phyloP scores from a whole-genome alignment of 805 yeast genomes.

The Saccharomycodes ludwigii region DNA sequence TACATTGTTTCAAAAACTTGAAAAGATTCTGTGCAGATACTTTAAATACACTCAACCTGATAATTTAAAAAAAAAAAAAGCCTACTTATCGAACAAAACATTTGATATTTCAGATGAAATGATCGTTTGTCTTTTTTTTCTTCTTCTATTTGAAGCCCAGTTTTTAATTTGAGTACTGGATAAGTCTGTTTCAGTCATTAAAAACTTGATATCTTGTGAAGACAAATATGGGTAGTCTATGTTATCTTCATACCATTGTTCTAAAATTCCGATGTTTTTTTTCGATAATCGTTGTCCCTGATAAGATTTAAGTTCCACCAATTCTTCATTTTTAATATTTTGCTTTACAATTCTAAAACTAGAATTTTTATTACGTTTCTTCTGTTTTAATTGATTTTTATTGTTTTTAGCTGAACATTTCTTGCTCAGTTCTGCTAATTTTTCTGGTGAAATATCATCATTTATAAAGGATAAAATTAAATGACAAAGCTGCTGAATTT shows the following conservation, averaged over 20 bases:
- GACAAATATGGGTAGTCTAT: constrained; percentile 12
- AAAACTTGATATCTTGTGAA: constrained; percentile 5
- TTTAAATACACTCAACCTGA: too few species aligned
- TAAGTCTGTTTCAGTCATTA: constrained; percentile 9
- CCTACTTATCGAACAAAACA: too few species aligned
- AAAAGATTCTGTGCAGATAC: too few species aligned
- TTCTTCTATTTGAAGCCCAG: constrained; percentile 18
- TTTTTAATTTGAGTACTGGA: constrained; percentile 16
- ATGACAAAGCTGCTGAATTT: too few species aligned
- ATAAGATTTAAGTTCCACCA: constrained; percentile 6
- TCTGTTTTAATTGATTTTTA: not conserved
- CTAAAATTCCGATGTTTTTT: constrained; percentile 8
- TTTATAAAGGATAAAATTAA: too few species aligned
- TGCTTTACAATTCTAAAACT: constrained; percentile 12
- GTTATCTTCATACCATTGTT: constrained; percentile 12
- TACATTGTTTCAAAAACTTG: too few species aligned
- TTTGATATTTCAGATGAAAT: too few species aligned
- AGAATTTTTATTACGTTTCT: constrained; percentile 1
- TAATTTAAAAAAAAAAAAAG: too few species aligned
- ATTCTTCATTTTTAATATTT: constrained; percentile 8
- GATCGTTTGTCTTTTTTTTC: constrained; percentile 11
- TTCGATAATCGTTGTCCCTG: constrained; percentile 14
- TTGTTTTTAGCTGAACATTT: not conserved
- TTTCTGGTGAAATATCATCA: too few species aligned
- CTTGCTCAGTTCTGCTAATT: not conserved